A percentile compares a stretch with the other conserved stretches of the same genome.
phyloP scores from a whole-genome alignment of 306 rosid species.

The Castanea crenata region DNA sequence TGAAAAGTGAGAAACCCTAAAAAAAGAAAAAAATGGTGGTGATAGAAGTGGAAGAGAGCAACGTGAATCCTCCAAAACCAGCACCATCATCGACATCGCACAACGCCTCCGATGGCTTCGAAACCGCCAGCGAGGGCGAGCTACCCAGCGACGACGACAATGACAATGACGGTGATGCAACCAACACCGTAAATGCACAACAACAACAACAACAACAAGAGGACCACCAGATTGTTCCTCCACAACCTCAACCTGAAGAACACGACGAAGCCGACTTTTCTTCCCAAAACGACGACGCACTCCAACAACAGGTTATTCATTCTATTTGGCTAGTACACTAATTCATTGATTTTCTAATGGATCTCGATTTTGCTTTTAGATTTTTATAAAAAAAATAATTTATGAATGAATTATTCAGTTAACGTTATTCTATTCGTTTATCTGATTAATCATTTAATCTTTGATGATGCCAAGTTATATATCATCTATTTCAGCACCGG shows the following conservation, averaged over 20 bases:
- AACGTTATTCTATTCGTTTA: too few species aligned
- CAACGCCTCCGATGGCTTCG: constrained; percentile 45
- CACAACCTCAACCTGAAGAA: background rate
- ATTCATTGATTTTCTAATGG: background rate
- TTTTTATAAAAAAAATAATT: too few species aligned
- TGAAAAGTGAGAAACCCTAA: background rate
- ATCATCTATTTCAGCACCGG: too few species aligned
- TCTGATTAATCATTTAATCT: too few species aligned
- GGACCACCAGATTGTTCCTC: background rate
- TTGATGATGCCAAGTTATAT: too few species aligned
- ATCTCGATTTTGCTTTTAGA: too few species aligned
- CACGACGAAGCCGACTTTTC: background rate
- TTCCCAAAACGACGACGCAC: constrained; percentile 27
- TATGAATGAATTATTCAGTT: too few species aligned
- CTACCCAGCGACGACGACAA: constrained; percentile 29
- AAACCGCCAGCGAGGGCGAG: constrained; percentile 62
- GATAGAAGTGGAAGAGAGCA: constrained; percentile 26
- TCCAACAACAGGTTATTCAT: background rate
- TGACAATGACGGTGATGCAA: background rate
- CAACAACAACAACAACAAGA: background rate
- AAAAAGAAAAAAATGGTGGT: constrained; percentile 1
- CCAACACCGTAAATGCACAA: background rate
- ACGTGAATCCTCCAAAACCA: constrained; percentile 10
- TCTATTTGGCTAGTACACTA: too few species aligned
- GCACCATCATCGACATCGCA: constrained; percentile 2